Evolutionary conservation across 1,284 basidiomycete species (phyloP), one percentile per base, ranked within the genome.

Genomic region (Pseudozyma tsukubaensis): DNA sequence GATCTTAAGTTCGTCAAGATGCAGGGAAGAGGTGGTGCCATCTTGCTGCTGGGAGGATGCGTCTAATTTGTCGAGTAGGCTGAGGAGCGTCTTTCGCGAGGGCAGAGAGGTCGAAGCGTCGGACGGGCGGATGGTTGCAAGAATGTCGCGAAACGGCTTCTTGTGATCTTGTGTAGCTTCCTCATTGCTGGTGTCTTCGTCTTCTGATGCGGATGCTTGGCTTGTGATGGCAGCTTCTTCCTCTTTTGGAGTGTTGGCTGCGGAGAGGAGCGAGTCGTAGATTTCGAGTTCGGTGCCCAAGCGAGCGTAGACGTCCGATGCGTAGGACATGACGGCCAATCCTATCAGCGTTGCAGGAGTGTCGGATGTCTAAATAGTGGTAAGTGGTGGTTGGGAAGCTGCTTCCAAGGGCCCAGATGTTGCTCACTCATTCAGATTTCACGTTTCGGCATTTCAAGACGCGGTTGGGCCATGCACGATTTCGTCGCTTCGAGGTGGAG

Each of bases 231-330:
- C 39, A 19, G 56, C 12, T 0, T 62, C 49, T 4, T 63, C 50
- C 12, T 65, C 71, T 6, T 60, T 39, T 3, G 60, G 59, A 3
- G 65, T 66, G 55, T 50, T 68, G 24, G 54, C 57, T 3, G 66
- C 50, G 7, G 65, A 73, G n/a, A 73, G 58, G 12, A 73, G 54
- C 52, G 71, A 68, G 61, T 73, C 71, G 50, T 63, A 73, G 11
- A 73, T 53, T 56, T 73, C 71, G 34, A 73, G 65, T 61, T 73
- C 71, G 2, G 64, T 49, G 55, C 65, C 71, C 14, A 73, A 50
- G 11, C 58, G 57, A 24, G 57, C 57, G 40, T 68, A 73, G 14
- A 73, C 71, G 44, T 73, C 71, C 9, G 57, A 54, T 45, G 71
- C 57, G 48, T 73, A 73, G 6, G 71, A 68, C 71, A 73, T 73